Percentiles rank a stretch among this genome's conserved stretches.
These are phyloP conservation scores for Aspergillus pseudotamarii DNA, from an alignment of 2,329 filamentous ascomycete genomes.

Conservation along the genomic window DNA sequence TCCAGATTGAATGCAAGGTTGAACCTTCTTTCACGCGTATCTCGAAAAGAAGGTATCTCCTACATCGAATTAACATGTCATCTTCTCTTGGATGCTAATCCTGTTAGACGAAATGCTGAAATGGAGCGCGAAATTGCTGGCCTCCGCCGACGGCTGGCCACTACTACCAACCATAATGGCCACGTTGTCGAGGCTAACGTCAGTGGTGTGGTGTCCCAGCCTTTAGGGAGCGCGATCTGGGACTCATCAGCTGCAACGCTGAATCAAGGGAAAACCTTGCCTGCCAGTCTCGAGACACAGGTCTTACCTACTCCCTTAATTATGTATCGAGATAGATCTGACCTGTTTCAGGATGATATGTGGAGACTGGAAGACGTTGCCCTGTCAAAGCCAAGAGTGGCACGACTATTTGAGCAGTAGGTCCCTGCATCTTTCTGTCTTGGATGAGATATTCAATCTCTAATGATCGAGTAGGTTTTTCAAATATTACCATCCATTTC, in stretches of 20 bases:
- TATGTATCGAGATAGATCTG: constrained; percentile 35
- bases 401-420: constrained; percentile 49
- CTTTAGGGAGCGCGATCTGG: constrained; percentile 37
- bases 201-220: constrained; percentile 36
- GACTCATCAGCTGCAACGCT: constrained; percentile 32
- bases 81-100: neutral
- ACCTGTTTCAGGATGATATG: constrained; percentile 42
- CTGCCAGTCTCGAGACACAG: constrained; percentile 36
- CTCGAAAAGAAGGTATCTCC: constrained; percentile 56
- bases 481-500: constrained; percentile 63
- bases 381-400: constrained; percentile 40
- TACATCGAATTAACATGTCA: neutral
- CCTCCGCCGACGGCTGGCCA: constrained; percentile 47
- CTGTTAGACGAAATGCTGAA: constrained; percentile 60
- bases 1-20: constrained; percentile 65
- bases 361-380: constrained; percentile 54
- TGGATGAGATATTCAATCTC: constrained; percentile 17
- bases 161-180: constrained; percentile 29
- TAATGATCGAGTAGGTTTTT: constrained; percentile 55
- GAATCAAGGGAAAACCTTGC: constrained; percentile 33
- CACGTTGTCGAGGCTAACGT: constrained; percentile 27
- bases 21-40: constrained; percentile 68
- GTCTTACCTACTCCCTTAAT: constrained; percentile 36
- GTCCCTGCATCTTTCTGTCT: neutral
- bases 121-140: constrained; percentile 61